Evolutionary conservation across 495 filamentous ascomycete species (phyloP).

Genomic region (Poronia punctata): DNA sequence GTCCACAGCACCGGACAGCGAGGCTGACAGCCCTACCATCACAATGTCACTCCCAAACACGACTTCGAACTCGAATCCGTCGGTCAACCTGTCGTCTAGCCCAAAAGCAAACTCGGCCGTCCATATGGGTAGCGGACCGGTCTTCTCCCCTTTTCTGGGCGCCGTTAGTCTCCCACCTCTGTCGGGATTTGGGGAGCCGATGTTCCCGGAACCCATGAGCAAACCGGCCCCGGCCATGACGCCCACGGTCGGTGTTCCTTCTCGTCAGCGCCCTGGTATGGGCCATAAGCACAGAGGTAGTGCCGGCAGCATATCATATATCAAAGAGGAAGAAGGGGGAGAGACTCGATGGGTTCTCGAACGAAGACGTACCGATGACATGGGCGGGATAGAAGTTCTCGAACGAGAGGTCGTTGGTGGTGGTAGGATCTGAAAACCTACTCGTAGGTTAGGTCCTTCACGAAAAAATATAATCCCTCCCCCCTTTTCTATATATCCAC

Average conservation of each 20-base stretch:
- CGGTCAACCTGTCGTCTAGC: conserved; percentile 15
- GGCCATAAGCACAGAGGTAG: conserved; percentile 42
- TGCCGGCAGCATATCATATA: conserved; percentile 53
- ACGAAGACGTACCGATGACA: conserved; percentile 45
- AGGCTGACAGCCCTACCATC: conserved; percentile 32
- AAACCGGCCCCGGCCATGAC: conserved; percentile 11
- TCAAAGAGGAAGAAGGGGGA: conserved; percentile 41
- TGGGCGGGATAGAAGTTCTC: conserved; percentile 44
- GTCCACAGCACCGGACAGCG: conserved; percentile 31
- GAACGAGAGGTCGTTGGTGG: conserved; percentile 29
- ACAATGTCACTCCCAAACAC: conserved; percentile 24
- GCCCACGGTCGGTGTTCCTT: conserved; percentile 12
- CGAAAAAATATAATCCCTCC: too few relatives aligned
- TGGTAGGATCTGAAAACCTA: conserved; percentile 20
- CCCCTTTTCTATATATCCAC: too few relatives aligned
- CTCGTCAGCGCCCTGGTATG: conserved; percentile 23
- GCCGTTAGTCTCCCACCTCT: conserved; percentile 30
- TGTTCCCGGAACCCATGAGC: conserved; percentile 8
- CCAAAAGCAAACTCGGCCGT: conserved; percentile 9
- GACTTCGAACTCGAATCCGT: conserved; percentile 16
- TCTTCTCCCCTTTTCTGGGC: conserved; percentile 20
- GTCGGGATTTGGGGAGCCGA: conserved; percentile 30
- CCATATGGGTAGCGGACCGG: conserved; percentile 10
- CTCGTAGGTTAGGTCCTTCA: neutral
- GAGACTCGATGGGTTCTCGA: conserved; percentile 52